phyloP scores from a whole-genome alignment of 2,329 filamentous ascomycete genomes.

The Penicillium sp. region DNA sequence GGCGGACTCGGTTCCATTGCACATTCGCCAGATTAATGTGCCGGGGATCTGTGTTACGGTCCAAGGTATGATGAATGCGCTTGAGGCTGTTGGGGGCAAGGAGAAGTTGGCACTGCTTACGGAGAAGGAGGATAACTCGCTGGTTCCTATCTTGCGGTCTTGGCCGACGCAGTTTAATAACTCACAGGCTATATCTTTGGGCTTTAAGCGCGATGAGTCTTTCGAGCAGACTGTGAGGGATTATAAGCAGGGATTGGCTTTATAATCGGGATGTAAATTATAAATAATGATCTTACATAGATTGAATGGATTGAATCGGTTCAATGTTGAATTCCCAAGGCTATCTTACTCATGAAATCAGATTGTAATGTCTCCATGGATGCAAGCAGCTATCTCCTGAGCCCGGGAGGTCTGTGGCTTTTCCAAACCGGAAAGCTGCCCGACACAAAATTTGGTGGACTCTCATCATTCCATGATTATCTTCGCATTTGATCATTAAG shows the following conservation, averaged over 20 bases:
- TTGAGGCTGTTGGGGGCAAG: slow-evolving; percentile 58
- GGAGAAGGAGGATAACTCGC: slow-evolving; percentile 54
- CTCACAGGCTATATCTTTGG: slow-evolving; percentile 52
- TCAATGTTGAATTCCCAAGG: too few species aligned
- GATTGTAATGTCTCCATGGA: too few species aligned
- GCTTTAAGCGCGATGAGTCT: slow-evolving; percentile 54
- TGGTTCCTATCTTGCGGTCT: slow-evolving; percentile 56
- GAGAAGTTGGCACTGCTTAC: slow-evolving; percentile 54
- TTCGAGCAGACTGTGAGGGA: slow-evolving; percentile 60
- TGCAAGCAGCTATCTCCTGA: too few species aligned
- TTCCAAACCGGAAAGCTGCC: too few species aligned
- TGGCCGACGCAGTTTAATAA: slow-evolving; percentile 62
- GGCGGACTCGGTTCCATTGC: slow-evolving; percentile 41
- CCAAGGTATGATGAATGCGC: slow-evolving; percentile 58
- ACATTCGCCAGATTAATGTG: slow-evolving; percentile 58
- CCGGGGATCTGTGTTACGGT: slow-evolving; percentile 58
- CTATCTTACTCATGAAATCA: too few species aligned
- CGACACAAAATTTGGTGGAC: too few species aligned
- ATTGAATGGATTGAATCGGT: neutral
- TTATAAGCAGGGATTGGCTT: slow-evolving; percentile 47
- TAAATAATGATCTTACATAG: too few species aligned
- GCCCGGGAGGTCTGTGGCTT: too few species aligned
- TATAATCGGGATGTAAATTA: slow-evolving; percentile 3
- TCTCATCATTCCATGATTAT: too few species aligned
- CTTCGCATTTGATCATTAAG: too few species aligned